Evolutionary conservation across 139 green algal species (phyloP).

Genomic region (Dunaliella sp.): DNA sequence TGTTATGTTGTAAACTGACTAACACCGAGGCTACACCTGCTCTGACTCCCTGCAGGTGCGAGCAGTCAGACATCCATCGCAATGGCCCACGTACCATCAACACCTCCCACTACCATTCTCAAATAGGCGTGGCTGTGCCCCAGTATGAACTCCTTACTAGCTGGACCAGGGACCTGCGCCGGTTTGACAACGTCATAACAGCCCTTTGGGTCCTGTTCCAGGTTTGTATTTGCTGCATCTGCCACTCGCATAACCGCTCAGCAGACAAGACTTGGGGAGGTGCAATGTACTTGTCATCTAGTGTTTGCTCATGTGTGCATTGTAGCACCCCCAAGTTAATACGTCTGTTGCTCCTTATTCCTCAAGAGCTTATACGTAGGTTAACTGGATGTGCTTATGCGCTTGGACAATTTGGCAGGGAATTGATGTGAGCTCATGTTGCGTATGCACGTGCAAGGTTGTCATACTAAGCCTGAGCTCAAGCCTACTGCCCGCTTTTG

Average conservation of each 20-base stretch:
- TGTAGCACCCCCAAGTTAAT: background rate
- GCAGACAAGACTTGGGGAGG: background rate
- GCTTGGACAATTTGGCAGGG: too few relatives aligned
- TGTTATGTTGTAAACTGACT: too few relatives aligned
- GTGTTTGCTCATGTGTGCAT: background rate
- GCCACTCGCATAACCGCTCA: too few relatives aligned
- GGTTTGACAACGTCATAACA: conserved; percentile 64
- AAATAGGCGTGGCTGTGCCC: conserved; percentile 27
- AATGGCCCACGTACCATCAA: conserved; percentile 21
- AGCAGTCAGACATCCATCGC: background rate
- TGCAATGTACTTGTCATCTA: background rate
- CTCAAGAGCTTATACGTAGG: too few relatives aligned
- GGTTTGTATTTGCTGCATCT: conserved; percentile 22
- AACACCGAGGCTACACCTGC: too few relatives aligned
- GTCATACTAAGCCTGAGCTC: background rate
- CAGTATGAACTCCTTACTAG: conserved; percentile 32
- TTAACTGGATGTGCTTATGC: too few relatives aligned
- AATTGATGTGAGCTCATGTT: background rate
- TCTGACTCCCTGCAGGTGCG: background rate
- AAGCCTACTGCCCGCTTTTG: background rate
- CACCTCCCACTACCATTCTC: conserved; percentile 36
- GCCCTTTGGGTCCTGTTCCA: conserved; percentile 60
- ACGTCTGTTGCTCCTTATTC: too few relatives aligned
- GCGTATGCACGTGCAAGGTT: background rate
- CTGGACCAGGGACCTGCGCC: background rate